Conservation (phyloP, 805 yeast genomes). For the Hanseniaspora hatyaiensis region DNA sequence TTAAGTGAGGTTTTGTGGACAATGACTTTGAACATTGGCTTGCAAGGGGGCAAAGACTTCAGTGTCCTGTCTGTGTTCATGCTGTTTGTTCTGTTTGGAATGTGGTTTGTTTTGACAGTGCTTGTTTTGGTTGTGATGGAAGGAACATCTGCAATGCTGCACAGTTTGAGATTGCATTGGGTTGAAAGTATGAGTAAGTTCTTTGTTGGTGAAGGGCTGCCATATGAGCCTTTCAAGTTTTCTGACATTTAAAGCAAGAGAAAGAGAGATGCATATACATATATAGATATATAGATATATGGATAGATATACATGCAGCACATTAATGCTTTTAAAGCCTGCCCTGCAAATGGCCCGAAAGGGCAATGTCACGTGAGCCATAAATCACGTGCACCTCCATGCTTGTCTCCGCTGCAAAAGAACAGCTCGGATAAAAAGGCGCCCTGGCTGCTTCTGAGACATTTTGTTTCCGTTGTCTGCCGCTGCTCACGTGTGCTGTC, state of each 20-base stretch:
- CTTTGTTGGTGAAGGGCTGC: constrained; percentile 64
- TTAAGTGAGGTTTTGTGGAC: constrained; percentile 62
- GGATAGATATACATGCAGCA: too few relatives aligned
- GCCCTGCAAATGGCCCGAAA: too few relatives aligned
- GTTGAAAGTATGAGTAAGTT: constrained; percentile 73
- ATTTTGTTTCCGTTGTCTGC: too few relatives aligned
- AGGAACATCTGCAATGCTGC: constrained; percentile 78
- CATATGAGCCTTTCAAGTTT: constrained; percentile 54
- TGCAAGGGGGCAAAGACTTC: constrained; percentile 47
- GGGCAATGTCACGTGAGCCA: too few relatives aligned
- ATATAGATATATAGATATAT: too few relatives aligned
- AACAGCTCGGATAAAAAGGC: too few relatives aligned
- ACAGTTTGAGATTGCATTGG: constrained; percentile 67
- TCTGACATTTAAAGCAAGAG: constrained; percentile 20
- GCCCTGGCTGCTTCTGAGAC: too few relatives aligned
- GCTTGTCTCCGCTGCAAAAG: too few relatives aligned
- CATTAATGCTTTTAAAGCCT: too few relatives aligned
- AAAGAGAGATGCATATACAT: too few relatives aligned
- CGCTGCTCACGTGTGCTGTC: too few relatives aligned
- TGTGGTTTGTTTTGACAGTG: constrained; percentile 66
- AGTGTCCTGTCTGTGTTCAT: constrained; percentile 30
- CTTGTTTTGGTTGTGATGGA: constrained; percentile 65
- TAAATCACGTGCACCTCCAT: too few relatives aligned
- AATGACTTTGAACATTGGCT: constrained; percentile 58
- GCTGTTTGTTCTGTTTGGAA: constrained; percentile 52